Evolutionary conservation across 345 rosid genomes (phyloP).

Genomic region (Citrus reticulata): DNA sequence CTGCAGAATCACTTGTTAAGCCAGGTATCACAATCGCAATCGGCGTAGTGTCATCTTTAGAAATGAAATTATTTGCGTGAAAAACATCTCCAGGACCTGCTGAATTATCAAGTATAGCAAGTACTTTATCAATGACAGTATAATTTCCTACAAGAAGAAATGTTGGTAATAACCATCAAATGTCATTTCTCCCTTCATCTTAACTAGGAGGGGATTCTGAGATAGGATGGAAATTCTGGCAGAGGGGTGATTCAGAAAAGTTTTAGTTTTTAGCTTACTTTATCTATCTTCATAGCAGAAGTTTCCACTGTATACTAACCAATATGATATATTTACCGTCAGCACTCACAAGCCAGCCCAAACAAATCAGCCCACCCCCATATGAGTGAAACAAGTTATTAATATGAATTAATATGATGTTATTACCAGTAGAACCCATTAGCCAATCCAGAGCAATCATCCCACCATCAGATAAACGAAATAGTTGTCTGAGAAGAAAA

Average conservation of each 20-base stretch:
- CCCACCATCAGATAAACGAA: constrained; percentile 80
- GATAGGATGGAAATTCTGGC: too few relatives aligned
- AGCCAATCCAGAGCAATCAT: constrained; percentile 92
- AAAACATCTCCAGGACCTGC: constrained; percentile 31
- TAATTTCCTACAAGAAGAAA: background rate
- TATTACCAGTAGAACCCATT: constrained; percentile 50
- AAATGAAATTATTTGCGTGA: constrained; percentile 22
- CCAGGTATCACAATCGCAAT: constrained; percentile 68
- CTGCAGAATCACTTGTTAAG: constrained; percentile 64
- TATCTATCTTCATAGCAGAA: background rate
- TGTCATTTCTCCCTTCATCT: background rate
- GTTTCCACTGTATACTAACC: background rate
- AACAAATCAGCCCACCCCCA: constrained; percentile 81
- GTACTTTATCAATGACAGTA: background rate
- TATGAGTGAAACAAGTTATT: constrained; percentile 3
- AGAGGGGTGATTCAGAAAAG: too few relatives aligned
- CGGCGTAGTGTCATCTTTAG: constrained; percentile 48
- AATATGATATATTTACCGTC: constrained; percentile 36
- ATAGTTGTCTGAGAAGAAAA: constrained; percentile 49
- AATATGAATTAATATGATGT: background rate
- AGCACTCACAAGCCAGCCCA: constrained; percentile 66
- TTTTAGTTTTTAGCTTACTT: too few relatives aligned
- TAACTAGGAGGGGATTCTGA: too few relatives aligned
- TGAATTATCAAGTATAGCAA: constrained; percentile 1
- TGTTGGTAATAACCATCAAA: background rate